Conservation (phyloP, 306 rosid genomes). For the Elaeagnus macrophylla region DNA sequence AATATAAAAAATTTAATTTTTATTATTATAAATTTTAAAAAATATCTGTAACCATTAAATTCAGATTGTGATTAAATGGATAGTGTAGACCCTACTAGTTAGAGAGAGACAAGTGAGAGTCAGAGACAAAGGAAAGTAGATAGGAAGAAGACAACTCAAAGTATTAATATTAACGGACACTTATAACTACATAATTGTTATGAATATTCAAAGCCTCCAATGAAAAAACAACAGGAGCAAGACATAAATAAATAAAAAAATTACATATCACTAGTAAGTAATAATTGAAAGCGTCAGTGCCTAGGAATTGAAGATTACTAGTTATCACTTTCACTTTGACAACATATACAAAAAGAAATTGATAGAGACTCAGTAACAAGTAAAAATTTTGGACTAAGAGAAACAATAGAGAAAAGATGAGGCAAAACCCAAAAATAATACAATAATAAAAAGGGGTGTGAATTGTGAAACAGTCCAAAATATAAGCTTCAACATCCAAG, state of each 20-base stretch:
- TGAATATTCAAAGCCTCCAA: constrained; percentile 31
- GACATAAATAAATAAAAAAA: constrained; percentile 26
- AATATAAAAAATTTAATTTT: no score
- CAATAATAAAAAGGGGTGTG: not conserved
- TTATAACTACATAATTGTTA: constrained; percentile 27
- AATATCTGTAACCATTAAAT: no score
- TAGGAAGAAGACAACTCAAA: constrained; percentile 62
- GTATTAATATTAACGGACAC: constrained; percentile 31
- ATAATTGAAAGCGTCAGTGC: constrained; percentile 32
- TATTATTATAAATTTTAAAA: no score
- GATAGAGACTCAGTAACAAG: not conserved
- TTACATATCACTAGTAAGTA: constrained; percentile 4
- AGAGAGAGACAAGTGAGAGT: constrained; percentile 10
- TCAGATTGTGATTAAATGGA: constrained; percentile 15
- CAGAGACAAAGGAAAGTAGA: constrained; percentile 21
- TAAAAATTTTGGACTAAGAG: not conserved
- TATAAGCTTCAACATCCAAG: constrained; percentile 54
- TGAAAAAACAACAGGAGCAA: constrained; percentile 27
- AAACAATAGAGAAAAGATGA: not conserved
- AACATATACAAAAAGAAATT: no score
- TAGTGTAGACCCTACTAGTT: constrained; percentile 65
- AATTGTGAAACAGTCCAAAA: constrained; percentile 40
- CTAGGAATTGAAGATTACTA: constrained; percentile 7
- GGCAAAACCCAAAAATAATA: constrained; percentile 1
- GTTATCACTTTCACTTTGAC: no score